Percentiles rank a stretch among this genome's conserved stretches.
phyloP scores from a whole-genome alignment of 257 asterid genomes.

The Linderniella brevidens region DNA sequence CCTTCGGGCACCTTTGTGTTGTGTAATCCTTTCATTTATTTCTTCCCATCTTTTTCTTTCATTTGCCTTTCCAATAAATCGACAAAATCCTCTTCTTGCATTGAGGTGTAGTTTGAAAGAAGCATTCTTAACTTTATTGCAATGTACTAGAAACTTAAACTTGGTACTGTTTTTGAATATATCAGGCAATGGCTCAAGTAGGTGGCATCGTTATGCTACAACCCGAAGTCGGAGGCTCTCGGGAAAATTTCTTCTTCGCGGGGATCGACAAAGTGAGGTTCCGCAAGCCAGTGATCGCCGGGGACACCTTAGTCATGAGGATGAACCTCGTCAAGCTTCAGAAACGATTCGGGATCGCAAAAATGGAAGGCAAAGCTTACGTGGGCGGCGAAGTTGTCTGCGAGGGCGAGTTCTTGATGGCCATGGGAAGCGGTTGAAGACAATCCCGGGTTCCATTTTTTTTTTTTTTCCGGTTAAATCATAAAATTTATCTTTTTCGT shows the following conservation, averaged over 20 bases:
- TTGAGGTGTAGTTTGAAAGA: too few relatives aligned
- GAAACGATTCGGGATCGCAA: slow-evolving; percentile 77
- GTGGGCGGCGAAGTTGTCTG: slow-evolving; percentile 76
- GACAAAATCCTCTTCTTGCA: too few relatives aligned
- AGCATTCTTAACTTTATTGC: too few relatives aligned
- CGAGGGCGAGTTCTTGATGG: slow-evolving; percentile 89
- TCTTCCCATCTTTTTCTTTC: too few relatives aligned
- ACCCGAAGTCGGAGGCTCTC: slow-evolving; percentile 79
- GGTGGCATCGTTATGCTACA: slow-evolving; percentile 84
- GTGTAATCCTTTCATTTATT: too few relatives aligned
- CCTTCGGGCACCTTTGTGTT: too few relatives aligned
- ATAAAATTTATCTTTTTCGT: too few relatives aligned
- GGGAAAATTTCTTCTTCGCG: slow-evolving; percentile 66
- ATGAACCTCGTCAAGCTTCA: slow-evolving; percentile 71
- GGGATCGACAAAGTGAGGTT: slow-evolving; percentile 84
- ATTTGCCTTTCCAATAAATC: too few relatives aligned
- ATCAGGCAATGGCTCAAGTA: slow-evolving; percentile 95
- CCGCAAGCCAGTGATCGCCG: slow-evolving; percentile 78
- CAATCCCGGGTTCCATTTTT: background rate
- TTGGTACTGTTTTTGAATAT: slow-evolving; percentile 10
- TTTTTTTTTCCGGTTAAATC: too few relatives aligned
- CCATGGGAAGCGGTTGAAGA: slow-evolving; percentile 36
- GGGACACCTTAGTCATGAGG: slow-evolving; percentile 79
- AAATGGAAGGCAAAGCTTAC: slow-evolving; percentile 89
- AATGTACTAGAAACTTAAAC: background rate